Base-by-base conservation (phyloP, 1,284 basidiomycete species). In the Athelia psychrophila region DNA sequence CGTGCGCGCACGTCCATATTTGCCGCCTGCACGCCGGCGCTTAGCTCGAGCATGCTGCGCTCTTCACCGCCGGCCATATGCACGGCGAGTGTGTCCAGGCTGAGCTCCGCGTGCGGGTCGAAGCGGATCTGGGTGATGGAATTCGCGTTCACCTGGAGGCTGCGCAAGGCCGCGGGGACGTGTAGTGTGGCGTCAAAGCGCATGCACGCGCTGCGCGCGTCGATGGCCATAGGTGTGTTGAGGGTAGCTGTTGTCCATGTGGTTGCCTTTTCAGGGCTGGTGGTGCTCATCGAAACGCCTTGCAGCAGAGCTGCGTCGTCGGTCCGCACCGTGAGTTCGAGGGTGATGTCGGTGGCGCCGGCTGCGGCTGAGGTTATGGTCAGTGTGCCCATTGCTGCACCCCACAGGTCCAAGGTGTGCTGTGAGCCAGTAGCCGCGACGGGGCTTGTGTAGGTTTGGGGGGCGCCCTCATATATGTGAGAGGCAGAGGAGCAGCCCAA, bases 151-250 rank as follows among this genome's bases (percentile, higher is more conserved):
- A 84, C 57, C 42, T 75, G 65, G 18, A 84, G 69, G 48, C 72
- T 72, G 58, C 73, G 75, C 30, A 83, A 67, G 12, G 60, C 65
- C 4, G 72, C 69, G 12, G 81, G 83, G 30, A 84, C 61, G 57
- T 69, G 74, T 57, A 83, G 64, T 24, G 67, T 75, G 51, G 80
- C 65, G 63, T 84, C 82, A 61, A 72, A 84, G 48, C 80, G 78
- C 60, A 80, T 71, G 68, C 82, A 84, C 16, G 64, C 55, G 12
- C 56, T 48, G 53, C 64, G 45, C 56, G 65, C 54, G 42, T 65
- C 53, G n/a, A 35, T 49, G 54, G 2, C 71, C 67, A 5, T 72
- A 73, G 6, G 62, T 54, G 36, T 81, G 64, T 36, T 65, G 55
- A 23, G 77, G 49, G 27, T 69, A 70, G 57, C 77, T 79, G 53